These are phyloP conservation scores for Saprolegnia parasitica DNA, from an alignment of 352 stramenopile genomes.

Conservation along the genomic window DNA sequence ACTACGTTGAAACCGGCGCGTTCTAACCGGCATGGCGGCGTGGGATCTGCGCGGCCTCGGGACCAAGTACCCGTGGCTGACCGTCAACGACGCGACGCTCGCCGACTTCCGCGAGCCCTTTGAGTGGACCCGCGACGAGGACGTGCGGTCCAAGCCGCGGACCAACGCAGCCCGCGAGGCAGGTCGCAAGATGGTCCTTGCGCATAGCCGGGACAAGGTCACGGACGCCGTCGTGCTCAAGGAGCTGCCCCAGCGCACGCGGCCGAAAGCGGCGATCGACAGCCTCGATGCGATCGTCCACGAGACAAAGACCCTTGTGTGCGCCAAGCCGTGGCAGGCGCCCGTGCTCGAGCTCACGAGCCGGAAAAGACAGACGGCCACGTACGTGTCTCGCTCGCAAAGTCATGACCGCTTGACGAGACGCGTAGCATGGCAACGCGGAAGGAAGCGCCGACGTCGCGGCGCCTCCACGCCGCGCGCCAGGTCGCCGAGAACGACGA, in stretches of 20 bases:
- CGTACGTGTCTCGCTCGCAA: not conserved
- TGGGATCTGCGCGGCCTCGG: constrained; percentile 58
- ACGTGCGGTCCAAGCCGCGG: not conserved
- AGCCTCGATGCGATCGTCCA: constrained; percentile 10
- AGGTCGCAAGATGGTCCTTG: constrained; percentile 13
- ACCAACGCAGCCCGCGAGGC: constrained; percentile 7
- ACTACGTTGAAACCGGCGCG: not conserved
- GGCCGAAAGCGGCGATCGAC: not conserved
- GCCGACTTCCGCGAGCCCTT: constrained; percentile 42
- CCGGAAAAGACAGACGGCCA: not conserved
- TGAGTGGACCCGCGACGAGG: constrained; percentile 5
- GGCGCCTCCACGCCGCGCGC: not conserved
- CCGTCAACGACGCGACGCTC: constrained; percentile 53
- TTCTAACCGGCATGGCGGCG: not conserved
- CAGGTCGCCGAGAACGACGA: constrained; percentile 5
- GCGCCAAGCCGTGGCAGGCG: not conserved
- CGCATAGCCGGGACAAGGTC: not conserved
- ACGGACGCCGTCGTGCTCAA: constrained; percentile 7
- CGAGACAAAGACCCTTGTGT: not conserved
- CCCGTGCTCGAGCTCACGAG: not conserved
- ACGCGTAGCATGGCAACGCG: not conserved
- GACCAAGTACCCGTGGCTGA: constrained; percentile 74
- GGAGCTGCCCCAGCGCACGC: not conserved
- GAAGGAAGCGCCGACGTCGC: not conserved
- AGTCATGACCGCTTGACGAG: no score